Evolutionary conservation across 2,329 filamentous ascomycete genomes (phyloP), one percentile per base, ranked within the genome.

Genomic region (Sordariomycetes sp.): DNA sequence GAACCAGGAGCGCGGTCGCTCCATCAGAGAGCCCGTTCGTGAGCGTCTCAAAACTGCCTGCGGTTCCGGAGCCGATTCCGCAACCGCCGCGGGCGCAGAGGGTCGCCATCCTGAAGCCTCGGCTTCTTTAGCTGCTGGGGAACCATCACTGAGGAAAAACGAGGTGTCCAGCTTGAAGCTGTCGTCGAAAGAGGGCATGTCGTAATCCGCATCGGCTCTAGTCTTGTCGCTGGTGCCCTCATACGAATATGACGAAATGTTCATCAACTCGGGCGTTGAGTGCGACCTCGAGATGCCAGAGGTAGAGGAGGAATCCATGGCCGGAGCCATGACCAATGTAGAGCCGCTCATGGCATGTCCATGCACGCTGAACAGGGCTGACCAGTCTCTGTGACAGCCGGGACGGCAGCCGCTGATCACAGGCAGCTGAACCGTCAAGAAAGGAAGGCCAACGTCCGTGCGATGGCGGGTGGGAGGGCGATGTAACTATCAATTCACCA

Each of bases 1-100:
- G 38, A 75, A 59, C 72, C 71, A 75, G 39, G 67, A 68, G 37
- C 64, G 63, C 4, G 65, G 66, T 35, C 66, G 61, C 39, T 66
- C 67, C 35, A 67, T 58, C 32, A 70, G 53, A 28, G 68, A 64
- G 40, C 53, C 63, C 43, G 61, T 65, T 50, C 62, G 66, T 42
- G 48, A 51, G 39, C 43, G 52, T 50, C 40, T 40, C 21, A 42
- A 31, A 17, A 44, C 44, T 16, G 39, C 35, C 36, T 34, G 21
- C 18, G 26, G 30, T 32, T 34, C 5, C 12, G 17, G 23, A n/a
- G 33, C 29, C 17, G 27, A 4, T 12, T 37, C 29, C 5, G 27
- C 15, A 4, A n/a, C 31, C 6, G 23, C 15, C 16, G 5, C 21
- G 20, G 12, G 26, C 19, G 21, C 26, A 12, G 20, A 21, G 4